These are phyloP conservation scores for Populus pruinosa DNA, from an alignment of 345 rosid genomes.

Conservation along the genomic window DNA sequence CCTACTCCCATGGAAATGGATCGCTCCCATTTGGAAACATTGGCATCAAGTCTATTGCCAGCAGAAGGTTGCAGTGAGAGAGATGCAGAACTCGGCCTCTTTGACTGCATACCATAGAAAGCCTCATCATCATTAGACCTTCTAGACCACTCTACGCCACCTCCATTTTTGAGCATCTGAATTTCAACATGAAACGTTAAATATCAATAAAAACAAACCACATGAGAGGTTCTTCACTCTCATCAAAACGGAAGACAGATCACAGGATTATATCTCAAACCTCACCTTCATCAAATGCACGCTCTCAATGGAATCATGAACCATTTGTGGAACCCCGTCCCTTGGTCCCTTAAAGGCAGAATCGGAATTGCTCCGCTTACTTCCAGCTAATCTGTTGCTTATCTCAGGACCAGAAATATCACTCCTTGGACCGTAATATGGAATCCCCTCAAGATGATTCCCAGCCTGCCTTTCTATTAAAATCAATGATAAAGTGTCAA, in stretches of 20 bases:
- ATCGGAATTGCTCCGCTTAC: conserved; percentile 76
- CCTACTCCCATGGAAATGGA: conserved; percentile 42
- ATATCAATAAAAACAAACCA: conserved; percentile 3
- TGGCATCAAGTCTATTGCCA: conserved; percentile 44
- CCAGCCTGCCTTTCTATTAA: conserved; percentile 55
- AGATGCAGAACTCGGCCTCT: conserved; percentile 51
- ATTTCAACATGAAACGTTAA: conserved; percentile 5
- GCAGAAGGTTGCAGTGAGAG: conserved; percentile 45
- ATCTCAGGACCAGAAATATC: conserved; percentile 62
- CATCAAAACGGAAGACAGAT: background rate
- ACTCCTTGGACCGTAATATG: conserved; percentile 66
- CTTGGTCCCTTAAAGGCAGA: conserved; percentile 49
- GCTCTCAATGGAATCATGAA: conserved; percentile 66
- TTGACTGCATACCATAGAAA: conserved; percentile 37
- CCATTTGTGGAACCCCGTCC: conserved; percentile 34
- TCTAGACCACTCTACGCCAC: conserved; percentile 45
- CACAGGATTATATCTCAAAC: conserved; percentile 3
- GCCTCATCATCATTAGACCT: conserved; percentile 56
- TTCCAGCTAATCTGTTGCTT: conserved; percentile 58
- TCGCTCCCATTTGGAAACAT: conserved; percentile 48
- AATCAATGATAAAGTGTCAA: conserved; percentile 32
- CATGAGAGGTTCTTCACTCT: background rate
- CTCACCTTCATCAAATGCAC: conserved; percentile 77
- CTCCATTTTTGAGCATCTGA: conserved; percentile 66
- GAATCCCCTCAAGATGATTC: conserved; percentile 83